Conservation (phyloP, 768 basidiomycete genomes). For the Kwoniella dejecticola region DNA sequence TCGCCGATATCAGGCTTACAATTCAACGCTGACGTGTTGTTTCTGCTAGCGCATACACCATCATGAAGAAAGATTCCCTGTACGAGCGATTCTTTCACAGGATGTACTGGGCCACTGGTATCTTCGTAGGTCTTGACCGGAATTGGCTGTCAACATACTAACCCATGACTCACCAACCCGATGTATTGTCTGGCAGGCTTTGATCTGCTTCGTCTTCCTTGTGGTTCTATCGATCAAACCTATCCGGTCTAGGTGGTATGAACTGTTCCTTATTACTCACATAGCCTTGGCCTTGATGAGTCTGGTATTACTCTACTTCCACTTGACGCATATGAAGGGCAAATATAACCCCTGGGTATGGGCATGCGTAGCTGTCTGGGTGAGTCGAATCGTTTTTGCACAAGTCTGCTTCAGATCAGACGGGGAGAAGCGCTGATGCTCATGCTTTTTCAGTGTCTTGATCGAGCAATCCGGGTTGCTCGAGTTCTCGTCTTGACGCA, state of each 20-base stretch:
- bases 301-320: constrained; percentile 31
- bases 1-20: background rate
- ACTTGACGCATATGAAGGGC: constrained; percentile 32
- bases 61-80: constrained; percentile 5
- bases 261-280: constrained; percentile 37
- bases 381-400: too few relatives aligned
- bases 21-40: too few relatives aligned
- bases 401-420: too few relatives aligned
- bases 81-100: constrained; percentile 8
- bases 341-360: constrained; percentile 30
- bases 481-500: constrained; percentile 8
- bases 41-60: constrained; percentile 5
- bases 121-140: constrained; percentile 31
- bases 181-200: constrained; percentile 22
- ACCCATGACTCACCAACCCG: too few relatives aligned
- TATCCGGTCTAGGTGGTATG: constrained; percentile 30
- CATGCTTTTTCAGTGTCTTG: constrained; percentile 3
- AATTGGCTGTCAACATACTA: too few relatives aligned
- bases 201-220: constrained; percentile 27
- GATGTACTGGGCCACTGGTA: constrained; percentile 33
- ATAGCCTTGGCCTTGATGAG: constrained; percentile 27
- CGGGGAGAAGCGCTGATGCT: background rate
- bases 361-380: constrained; percentile 36
- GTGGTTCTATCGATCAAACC: constrained; percentile 32
- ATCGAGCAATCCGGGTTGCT: constrained; percentile 8